Evolutionary conservation across 164 flowering plant species (phyloP).

Genomic region (Nymphaea colorata): DNA sequence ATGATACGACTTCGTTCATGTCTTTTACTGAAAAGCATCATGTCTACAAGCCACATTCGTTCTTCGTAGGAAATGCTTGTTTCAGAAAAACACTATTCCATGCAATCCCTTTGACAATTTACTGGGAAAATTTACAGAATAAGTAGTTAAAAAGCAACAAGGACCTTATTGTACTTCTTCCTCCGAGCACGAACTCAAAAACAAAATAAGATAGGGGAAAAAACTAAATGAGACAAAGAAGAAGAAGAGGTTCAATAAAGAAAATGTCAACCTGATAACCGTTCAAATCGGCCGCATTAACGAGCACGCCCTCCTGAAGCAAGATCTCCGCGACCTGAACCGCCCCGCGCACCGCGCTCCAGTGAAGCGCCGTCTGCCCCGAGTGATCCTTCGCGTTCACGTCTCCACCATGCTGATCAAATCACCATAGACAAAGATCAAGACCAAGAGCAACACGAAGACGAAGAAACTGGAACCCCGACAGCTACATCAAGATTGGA

Average conservation of each 20-base stretch:
- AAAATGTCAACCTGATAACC: conserved; percentile 71
- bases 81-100: no score
- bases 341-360: conserved; percentile 96
- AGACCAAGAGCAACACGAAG: neutral
- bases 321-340: conserved; percentile 82
- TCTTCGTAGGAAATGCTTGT: no score
- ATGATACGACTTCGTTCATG: no score
- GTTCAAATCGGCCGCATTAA: conserved; percentile 53
- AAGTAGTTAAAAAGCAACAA: no score
- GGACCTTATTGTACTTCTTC: no score
- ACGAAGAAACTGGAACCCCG: neutral
- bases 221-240: neutral
- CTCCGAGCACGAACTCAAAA: no score
- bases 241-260: neutral
- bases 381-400: conserved; percentile 80
- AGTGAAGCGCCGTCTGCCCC: conserved; percentile 90
- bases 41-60: no score
- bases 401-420: conserved; percentile 79
- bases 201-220: neutral
- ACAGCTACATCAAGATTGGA: neutral
- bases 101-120: no score
- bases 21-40: no score
- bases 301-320: conserved; percentile 79
- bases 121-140: no score
- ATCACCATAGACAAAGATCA: conserved; percentile 1